Base-by-base conservation (phyloP, 2,329 filamentous ascomycete species). In the Colletotrichum tamarilloi region DNA sequence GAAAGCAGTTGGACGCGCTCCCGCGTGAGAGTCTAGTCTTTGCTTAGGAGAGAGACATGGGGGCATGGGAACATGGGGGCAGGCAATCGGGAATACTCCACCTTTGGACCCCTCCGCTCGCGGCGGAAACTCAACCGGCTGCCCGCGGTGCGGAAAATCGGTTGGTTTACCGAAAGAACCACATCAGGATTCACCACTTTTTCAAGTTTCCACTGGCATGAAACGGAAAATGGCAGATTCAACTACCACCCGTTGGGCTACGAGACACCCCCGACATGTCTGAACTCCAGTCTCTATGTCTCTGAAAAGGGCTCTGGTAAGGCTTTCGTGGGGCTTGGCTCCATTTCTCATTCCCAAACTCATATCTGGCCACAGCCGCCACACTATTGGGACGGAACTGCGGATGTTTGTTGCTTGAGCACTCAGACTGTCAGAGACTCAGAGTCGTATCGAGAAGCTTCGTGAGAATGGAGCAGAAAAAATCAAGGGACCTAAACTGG, bases 1-100 rank as follows among this genome's bases (percentile, higher is more conserved):
- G 53, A 65, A 32, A 70, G 70, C 67, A 69, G 35, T 65, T 69
- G 67, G 70, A 65, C 53, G 67, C 66, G 66, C 55, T 38, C 60
- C 56, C 28, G 11, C n/a, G 52, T 55, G 26, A 24, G n/a, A 19
- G 52, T 49, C 42, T 49, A n/a, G 42, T 49, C 8, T 49, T 9
- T 49, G 42, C 42, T 49, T 19, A 1, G 19, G 42, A 1, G 16
- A 42, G 14, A 42, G 32, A 19, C 38, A 42, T 32, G 49, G n/a
- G 49, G 22, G 1, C 19, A 28, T 42, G 59, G 46, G 60, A 22
- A 52, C n/a, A 35, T 30, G 58, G 58, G 58, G n/a, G 35, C 35
- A 35, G 58, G 26, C 22, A 42, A 30, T 57, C 42, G 42, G 42
- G 42, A 49, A 57, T n/a, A 28, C 28, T 57, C 55, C 55, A 30